These are phyloP conservation scores for Aspergillus conjunctus DNA, from an alignment of 495 filamentous ascomycete genomes.

Conservation along the genomic window DNA sequence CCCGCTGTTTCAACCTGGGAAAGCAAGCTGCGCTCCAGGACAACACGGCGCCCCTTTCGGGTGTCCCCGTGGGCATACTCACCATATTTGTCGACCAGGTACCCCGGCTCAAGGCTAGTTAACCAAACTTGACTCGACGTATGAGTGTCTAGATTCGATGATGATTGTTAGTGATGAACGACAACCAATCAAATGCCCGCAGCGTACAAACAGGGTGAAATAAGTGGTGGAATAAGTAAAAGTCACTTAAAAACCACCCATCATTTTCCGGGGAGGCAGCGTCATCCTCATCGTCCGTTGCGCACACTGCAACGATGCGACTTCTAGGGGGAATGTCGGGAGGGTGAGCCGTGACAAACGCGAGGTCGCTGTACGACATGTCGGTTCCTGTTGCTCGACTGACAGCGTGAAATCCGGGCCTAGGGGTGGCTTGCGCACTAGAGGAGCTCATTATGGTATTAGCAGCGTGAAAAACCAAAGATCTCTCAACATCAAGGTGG, in stretches of 20 bases:
- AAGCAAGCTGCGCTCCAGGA: constrained; percentile 14
- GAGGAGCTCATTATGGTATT: too few relatives aligned
- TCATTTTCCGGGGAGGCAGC: constrained; percentile 14
- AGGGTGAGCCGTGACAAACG: constrained; percentile 19
- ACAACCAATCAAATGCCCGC: too few relatives aligned
- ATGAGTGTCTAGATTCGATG: constrained; percentile 1
- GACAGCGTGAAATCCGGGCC: too few relatives aligned
- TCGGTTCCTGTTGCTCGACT: too few relatives aligned
- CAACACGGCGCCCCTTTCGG: constrained; percentile 18
- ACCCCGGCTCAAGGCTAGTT: constrained; percentile 14
- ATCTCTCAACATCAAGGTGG: too few relatives aligned
- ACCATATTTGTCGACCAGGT: constrained; percentile 23
- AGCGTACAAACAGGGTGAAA: constrained; percentile 12
- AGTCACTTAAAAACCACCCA: constrained; percentile 28
- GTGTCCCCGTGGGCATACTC: constrained; percentile 25
- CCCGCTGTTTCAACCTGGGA: not conserved
- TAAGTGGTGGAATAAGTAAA: constrained; percentile 29
- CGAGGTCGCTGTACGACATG: constrained; percentile 1
- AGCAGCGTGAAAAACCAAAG: too few relatives aligned
- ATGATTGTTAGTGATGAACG: not conserved
- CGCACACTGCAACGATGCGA: constrained; percentile 24
- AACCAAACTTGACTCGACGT: constrained; percentile 24
- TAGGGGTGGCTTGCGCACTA: too few relatives aligned
- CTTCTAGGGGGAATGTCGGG: constrained; percentile 20
- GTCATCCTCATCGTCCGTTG: constrained; percentile 17